Evolutionary conservation across 441 rosid genomes (phyloP).

Genomic region (Jatropha multifida): DNA sequence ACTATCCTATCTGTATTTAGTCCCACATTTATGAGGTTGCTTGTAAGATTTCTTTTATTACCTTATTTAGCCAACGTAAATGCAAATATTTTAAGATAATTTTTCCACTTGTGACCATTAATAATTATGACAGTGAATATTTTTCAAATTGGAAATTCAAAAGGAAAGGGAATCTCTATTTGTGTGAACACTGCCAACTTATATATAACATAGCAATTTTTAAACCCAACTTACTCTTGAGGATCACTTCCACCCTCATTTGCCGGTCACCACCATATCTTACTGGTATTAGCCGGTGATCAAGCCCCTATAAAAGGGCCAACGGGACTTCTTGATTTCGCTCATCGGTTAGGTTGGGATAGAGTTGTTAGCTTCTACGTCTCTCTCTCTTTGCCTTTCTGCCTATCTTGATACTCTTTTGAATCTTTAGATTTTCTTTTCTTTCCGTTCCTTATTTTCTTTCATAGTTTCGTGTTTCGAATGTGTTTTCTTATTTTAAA

Average conservation of each 20-base stretch:
- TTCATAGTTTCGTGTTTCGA: not conserved
- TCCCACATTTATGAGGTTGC: conserved; percentile 19
- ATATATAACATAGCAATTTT: not conserved
- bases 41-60: conserved; percentile 8
- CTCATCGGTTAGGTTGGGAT: not conserved
- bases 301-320: conserved; percentile 7
- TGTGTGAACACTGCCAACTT: conserved; percentile 12
- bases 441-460: no score
- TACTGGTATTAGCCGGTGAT: conserved; percentile 22
- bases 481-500: no score
- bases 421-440: not conserved
- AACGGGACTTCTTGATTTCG: not conserved
- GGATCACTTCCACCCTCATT: conserved; percentile 5
- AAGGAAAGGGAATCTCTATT: not conserved
- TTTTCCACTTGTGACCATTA: not conserved
- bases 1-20: conserved; percentile 11
- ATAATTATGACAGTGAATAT: conserved; percentile 9
- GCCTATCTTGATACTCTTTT: not conserved
- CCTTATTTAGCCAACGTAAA: conserved; percentile 3
- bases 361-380: not conserved
- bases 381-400: not conserved
- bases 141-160: not conserved
- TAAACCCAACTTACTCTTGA: not conserved
- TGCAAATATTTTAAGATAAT: not conserved
- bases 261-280: conserved; percentile 16